These are phyloP conservation scores for Cyclotella choctawhatcheeana DNA, from an alignment of 108 stramenopile genomes.

Conservation along the genomic window DNA sequence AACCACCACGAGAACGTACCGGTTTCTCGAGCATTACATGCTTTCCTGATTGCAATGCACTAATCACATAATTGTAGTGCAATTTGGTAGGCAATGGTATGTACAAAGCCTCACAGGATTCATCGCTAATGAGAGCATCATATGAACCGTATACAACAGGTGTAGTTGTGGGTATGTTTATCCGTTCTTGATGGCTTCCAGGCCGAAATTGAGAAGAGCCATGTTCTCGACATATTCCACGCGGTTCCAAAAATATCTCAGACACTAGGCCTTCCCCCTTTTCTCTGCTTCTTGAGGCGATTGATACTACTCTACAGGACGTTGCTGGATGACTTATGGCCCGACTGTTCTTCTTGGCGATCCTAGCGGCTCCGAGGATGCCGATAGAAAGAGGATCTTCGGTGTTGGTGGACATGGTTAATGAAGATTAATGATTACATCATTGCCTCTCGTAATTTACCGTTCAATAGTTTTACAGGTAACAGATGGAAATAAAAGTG, in stretches of 20 bases:
- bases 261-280: slow-evolving; percentile 36
- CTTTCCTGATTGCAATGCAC: slow-evolving; percentile 52
- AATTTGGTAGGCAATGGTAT: slow-evolving; percentile 52
- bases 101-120: slow-evolving; percentile 40
- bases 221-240: no score
- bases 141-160: slow-evolving; percentile 26
- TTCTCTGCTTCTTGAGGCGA: slow-evolving; percentile 35
- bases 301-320: slow-evolving; percentile 31
- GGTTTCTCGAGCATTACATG: slow-evolving; percentile 79
- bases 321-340: slow-evolving; percentile 27
- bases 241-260: slow-evolving; percentile 25
- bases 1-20: no score
- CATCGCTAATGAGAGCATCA: slow-evolving; percentile 12
- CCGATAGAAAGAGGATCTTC: slow-evolving; percentile 32
- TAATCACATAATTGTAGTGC: slow-evolving; percentile 44
- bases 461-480: no score
- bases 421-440: no score
- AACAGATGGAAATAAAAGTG: no score
- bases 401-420: no score
- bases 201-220: no score
- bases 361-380: slow-evolving; percentile 46
- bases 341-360: slow-evolving; percentile 42
- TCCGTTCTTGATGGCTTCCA: no score
- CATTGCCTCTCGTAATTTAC: no score
- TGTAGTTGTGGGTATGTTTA: no score